Conservation (phyloP, 2,329 filamentous ascomycete species). For the Tolypocladium tropicale region DNA sequence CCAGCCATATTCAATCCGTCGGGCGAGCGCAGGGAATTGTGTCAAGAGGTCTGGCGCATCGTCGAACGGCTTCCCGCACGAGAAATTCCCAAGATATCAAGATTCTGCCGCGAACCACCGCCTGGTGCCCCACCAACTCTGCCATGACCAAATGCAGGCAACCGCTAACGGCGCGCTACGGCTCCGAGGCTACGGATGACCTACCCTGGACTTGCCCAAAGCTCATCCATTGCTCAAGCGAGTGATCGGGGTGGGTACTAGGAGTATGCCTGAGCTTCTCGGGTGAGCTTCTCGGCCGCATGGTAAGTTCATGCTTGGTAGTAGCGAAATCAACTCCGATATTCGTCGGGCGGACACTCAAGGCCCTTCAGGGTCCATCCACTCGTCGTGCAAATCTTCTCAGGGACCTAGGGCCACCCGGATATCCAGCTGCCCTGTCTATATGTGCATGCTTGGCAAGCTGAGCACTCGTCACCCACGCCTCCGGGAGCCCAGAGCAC, state of each 20-base stretch:
- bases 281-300: too few species aligned
- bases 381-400: neutral
- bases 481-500: neutral
- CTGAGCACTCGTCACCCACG: neutral
- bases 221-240: too few species aligned
- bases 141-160: too few species aligned
- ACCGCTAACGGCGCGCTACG: neutral
- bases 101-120: neutral
- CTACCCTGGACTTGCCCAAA: neutral
- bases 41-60: neutral
- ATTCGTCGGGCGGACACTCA: too few species aligned
- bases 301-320: too few species aligned
- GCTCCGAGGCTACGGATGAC: neutral
- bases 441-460: neutral
- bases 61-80: neutral
- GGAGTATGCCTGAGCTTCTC: too few species aligned
- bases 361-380: neutral
- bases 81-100: neutral
- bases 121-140: neutral
- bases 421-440: neutral
- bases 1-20: constrained; percentile 16
- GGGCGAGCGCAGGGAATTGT: neutral
- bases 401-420: neutral
- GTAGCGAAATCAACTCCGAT: too few species aligned
- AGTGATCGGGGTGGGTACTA: too few species aligned